These are phyloP conservation scores for Luffa acutangula DNA, from an alignment of 306 rosid genomes.

Conservation along the genomic window DNA sequence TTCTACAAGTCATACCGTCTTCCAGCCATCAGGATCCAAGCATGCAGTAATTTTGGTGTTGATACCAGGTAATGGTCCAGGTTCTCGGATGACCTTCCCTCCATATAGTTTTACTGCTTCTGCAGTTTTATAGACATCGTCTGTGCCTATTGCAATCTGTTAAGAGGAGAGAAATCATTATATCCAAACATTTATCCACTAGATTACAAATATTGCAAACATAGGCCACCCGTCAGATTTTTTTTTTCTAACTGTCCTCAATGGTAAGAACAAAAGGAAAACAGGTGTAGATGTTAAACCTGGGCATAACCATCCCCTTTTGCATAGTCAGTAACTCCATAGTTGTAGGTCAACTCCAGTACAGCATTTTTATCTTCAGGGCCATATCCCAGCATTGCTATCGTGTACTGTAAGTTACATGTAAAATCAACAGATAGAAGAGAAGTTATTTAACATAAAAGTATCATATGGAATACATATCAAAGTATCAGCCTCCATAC, in stretches of 20 bases:
- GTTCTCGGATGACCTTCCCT: constrained; percentile 81
- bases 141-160: constrained; percentile 84
- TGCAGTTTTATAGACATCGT: constrained; percentile 88
- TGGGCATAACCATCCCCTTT: constrained; percentile 91
- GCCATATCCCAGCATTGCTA: constrained; percentile 79
- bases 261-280: background rate
- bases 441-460: background rate
- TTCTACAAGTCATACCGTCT: constrained; percentile 42
- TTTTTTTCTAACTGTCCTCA: background rate
- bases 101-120: constrained; percentile 78
- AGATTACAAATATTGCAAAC: background rate
- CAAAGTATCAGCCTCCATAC: background rate
- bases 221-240: background rate
- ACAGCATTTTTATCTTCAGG: constrained; percentile 73
- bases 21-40: constrained; percentile 95
- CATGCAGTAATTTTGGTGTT: constrained; percentile 78
- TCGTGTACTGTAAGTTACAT: constrained; percentile 33
- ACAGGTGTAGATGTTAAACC: constrained; percentile 25
- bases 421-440: background rate
- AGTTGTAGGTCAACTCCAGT: constrained; percentile 82
- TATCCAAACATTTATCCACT: constrained; percentile 1
- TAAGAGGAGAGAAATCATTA: constrained; percentile 7
- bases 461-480: background rate
- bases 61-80: constrained; percentile 77
- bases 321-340: constrained; percentile 68